phyloP scores from a whole-genome alignment of 352 stramenopile genomes.

The Pythium scleroteichum region DNA sequence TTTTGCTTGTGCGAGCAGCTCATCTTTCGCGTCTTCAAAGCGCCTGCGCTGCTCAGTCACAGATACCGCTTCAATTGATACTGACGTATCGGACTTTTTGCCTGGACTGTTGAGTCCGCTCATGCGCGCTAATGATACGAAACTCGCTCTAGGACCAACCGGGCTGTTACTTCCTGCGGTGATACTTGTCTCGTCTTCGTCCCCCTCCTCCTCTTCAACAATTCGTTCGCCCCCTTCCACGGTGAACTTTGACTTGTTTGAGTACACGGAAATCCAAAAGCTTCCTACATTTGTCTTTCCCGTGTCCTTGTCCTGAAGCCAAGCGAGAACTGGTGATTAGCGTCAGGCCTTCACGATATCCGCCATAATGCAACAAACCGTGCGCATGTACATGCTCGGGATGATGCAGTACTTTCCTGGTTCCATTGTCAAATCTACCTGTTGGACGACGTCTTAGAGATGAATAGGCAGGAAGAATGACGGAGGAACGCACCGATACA shows the following conservation, averaged over 20 bases:
- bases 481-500: slow-evolving; percentile 47
- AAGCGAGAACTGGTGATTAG: too few relatives aligned
- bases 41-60: slow-evolving; percentile 48
- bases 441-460: too few relatives aligned
- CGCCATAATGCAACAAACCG: slow-evolving; percentile 39
- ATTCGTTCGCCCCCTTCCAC: slow-evolving; percentile 77
- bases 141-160: slow-evolving; percentile 15
- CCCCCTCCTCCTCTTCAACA: slow-evolving; percentile 77
- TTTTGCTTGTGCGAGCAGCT: slow-evolving; percentile 62
- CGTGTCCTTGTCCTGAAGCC: slow-evolving; percentile 65
- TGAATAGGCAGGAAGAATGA: too few relatives aligned
- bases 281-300: slow-evolving; percentile 74
- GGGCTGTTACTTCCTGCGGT: slow-evolving; percentile 6
- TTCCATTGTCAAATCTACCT: slow-evolving; percentile 74
- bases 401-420: slow-evolving; percentile 80
- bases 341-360: too few relatives aligned
- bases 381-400: slow-evolving; percentile 87
- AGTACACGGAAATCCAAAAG: slow-evolving; percentile 86
- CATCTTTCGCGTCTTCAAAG: slow-evolving; percentile 76
- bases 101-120: slow-evolving; percentile 16
- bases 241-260: slow-evolving; percentile 59
- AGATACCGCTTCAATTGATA: slow-evolving; percentile 35
- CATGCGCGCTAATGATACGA: slow-evolving; percentile 11
- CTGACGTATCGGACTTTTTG: slow-evolving; percentile 36
- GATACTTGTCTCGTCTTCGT: slow-evolving; percentile 31